These are phyloP conservation scores for Pleurozium schreberi DNA, from an alignment of 225 moss, liverwort and hornwort genomes.

Conservation along the genomic window DNA sequence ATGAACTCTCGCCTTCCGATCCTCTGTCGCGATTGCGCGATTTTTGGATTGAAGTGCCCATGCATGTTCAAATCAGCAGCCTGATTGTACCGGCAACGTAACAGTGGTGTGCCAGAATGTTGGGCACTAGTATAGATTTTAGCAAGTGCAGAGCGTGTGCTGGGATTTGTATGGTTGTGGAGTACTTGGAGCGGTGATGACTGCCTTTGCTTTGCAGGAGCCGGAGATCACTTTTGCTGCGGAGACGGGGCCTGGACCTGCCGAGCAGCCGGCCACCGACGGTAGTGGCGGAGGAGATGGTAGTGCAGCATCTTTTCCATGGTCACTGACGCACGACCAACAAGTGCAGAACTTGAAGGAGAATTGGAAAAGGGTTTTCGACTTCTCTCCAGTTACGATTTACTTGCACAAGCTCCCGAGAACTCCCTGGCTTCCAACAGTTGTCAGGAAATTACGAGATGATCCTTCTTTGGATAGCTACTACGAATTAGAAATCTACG, in stretches of 20 bases:
- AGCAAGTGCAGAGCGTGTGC: not conserved
- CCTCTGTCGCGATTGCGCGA: not conserved
- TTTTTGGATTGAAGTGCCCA: not conserved
- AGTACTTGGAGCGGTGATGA: not conserved
- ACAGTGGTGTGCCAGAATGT: not conserved
- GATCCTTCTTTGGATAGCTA: not conserved
- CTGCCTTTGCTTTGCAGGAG: not conserved
- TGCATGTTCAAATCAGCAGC: fast-evolving
- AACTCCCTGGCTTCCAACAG: not conserved
- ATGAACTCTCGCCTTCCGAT: fast-evolving
- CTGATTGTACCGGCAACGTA: not conserved
- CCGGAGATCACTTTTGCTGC: not conserved
- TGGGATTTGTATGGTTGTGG: not conserved
- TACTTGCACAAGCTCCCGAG: too few species aligned
- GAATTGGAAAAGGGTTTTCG: not conserved
- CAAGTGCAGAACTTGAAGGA: not conserved
- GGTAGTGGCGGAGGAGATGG: not conserved
- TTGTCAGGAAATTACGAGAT: not conserved
- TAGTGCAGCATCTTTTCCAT: not conserved
- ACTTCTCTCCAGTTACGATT: too few species aligned
- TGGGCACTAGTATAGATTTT: not conserved
- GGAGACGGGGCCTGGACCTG: fast-evolving
- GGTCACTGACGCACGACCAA: not conserved
- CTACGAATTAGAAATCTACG: fast-evolving
- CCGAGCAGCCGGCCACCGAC: fast-evolving